These are phyloP conservation scores for Aspergillus quadrilineatus DNA, from an alignment of 2,329 filamentous ascomycete genomes.

Conservation along the genomic window DNA sequence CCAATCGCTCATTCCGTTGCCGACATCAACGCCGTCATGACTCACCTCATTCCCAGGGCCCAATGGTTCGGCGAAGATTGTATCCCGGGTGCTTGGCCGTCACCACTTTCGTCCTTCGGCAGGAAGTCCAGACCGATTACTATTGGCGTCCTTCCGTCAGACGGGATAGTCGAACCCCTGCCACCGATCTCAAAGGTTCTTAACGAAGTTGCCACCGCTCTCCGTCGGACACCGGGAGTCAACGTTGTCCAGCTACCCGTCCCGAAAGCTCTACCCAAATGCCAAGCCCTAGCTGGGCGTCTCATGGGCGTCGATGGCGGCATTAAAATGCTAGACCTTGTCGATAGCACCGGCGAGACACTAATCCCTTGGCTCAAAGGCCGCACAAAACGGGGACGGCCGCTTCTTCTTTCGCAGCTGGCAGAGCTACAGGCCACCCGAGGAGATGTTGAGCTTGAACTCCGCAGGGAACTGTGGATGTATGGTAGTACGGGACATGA, in stretches of 20 bases:
- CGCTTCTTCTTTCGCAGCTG: constrained; percentile 50
- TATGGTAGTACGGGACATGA: constrained; percentile 14
- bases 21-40: constrained; percentile 50
- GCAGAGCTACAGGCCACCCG: constrained; percentile 55
- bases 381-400: constrained; percentile 51
- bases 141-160: constrained; percentile 44
- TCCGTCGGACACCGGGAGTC: constrained; percentile 45
- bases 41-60: constrained; percentile 51
- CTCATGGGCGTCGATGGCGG: constrained; percentile 61
- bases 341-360: constrained; percentile 57
- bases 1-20: constrained; percentile 41
- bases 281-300: constrained; percentile 57
- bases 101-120: constrained; percentile 21
- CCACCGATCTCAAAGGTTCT: constrained; percentile 43
- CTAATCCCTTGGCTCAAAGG: constrained; percentile 60
- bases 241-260: constrained; percentile 60
- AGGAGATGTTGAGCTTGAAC: constrained; percentile 54
- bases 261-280: constrained; percentile 53
- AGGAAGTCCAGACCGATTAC: constrained; percentile 32
- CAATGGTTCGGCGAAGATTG: constrained; percentile 53
- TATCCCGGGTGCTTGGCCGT: constrained; percentile 44
- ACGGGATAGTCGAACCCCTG: constrained; percentile 38
- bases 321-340: constrained; percentile 55
- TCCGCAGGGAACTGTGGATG: constrained; percentile 57
- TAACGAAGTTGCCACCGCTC: constrained; percentile 37